Base-by-base conservation (phyloP, 805 yeast genomes). In the Peterozyma toletana region DNA sequence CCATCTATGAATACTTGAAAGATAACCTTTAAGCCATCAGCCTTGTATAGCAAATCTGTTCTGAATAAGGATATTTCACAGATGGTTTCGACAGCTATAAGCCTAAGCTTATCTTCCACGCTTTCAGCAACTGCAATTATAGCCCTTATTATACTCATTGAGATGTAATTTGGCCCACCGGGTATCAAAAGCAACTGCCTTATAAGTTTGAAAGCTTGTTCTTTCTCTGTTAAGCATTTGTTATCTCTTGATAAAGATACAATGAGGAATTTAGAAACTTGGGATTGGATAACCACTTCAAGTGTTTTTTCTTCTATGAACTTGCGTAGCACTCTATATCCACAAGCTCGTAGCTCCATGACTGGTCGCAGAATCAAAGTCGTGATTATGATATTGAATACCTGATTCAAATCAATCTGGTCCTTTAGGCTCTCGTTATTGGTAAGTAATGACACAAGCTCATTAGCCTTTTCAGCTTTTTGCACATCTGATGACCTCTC, bases 141-240 rank as follows among this genome's bases (percentile, higher is more conserved):
- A 0, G 90, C 78, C 38, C 84, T 73, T 2, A 85, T 71, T 3
- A 86, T 71, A 0, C 90, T 90, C 14, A 75, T 67, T 0, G 81
- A 71, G 14, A 85, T 54, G 51, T 70, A 73, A 17, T 66, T 59
- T 6, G 69, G 62, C 2, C 88, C 91, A 56, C 57, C 64, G 1
- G 69, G 71, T 2, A 78, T 64, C 35, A 73, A 80, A 2, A 85
- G 53, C 45, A 85, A 77, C 30, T 71, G 66, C 29, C 96, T 68
- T 0, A 88, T 63, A 21, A 88, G 64, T 53, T 83, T 84, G 30
- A 91, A 54, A 0, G 95, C 93, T 54, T 89, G 88, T 39, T 79
- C 82, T 47, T 89, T 73, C 53, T 90, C 96, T 2, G 78, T 60
- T 18, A 77, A 72, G 45, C 55, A 61, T 2, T 77, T 59, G 33